Percentiles rank a stretch among this genome's conserved stretches.
Evolutionary conservation across 805 yeast genomes (phyloP).

Genomic region (Candida nanaspora): DNA sequence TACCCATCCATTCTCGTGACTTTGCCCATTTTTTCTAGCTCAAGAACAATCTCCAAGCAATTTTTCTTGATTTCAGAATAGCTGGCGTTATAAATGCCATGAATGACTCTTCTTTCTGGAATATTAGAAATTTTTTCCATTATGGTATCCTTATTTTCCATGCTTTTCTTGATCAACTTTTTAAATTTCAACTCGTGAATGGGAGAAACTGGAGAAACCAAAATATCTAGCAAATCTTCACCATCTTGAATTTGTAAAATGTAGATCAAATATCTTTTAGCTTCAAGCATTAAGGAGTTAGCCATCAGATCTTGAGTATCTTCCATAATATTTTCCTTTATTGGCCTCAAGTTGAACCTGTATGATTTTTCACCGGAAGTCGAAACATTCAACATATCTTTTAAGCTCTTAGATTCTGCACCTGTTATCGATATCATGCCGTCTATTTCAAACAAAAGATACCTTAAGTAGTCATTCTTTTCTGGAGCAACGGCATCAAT

Average conservation of each 20-base stretch:
- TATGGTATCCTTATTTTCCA: conserved; percentile 17
- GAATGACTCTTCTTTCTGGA: conserved; percentile 32
- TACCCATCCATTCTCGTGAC: conserved; percentile 63
- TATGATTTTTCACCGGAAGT: neutral
- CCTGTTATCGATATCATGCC: conserved; percentile 3
- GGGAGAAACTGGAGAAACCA: conserved; percentile 59
- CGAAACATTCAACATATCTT: conserved; percentile 7
- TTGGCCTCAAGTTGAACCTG: conserved; percentile 13
- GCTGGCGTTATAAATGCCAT: conserved; percentile 30
- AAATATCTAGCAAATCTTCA: conserved; percentile 42
- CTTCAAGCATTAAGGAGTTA: conserved; percentile 60
- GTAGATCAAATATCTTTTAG: conserved; percentile 75
- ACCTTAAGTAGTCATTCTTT: conserved; percentile 37
- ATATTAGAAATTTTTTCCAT: conserved; percentile 8
- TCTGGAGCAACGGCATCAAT: conserved; percentile 37
- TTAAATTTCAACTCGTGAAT: conserved; percentile 63
- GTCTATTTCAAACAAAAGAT: conserved; percentile 14
- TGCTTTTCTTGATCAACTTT: conserved; percentile 45
- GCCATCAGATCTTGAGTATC: conserved; percentile 43
- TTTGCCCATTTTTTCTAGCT: conserved; percentile 61
- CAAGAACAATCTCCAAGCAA: conserved; percentile 68
- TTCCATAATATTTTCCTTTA: conserved; percentile 21
- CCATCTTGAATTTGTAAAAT: conserved; percentile 80
- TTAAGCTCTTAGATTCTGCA: conserved; percentile 9
- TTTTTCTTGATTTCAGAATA: conserved; percentile 74